These are phyloP conservation scores for Naganishia friedmannii DNA, from an alignment of 768 basidiomycete genomes.

Conservation along the genomic window DNA sequence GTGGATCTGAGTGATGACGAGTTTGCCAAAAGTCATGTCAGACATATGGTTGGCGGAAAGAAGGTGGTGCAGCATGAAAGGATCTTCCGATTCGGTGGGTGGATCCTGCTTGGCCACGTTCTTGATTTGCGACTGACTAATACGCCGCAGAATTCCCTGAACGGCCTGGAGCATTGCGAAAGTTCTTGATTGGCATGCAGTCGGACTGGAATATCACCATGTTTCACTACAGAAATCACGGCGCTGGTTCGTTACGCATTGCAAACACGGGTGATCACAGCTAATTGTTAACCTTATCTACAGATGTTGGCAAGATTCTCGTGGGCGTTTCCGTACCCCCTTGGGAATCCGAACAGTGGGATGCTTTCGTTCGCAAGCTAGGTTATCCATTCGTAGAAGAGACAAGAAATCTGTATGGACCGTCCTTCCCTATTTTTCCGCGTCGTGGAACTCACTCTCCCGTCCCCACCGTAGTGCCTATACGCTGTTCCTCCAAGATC, in stretches of 20 bases:
- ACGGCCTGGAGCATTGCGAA: constrained; percentile 81
- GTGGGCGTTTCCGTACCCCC: constrained; percentile 89
- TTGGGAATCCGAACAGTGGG: constrained; percentile 65
- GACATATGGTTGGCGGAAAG: constrained; percentile 91
- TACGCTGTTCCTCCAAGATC: not conserved
- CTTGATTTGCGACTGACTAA: not conserved
- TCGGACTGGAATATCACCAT: constrained; percentile 89
- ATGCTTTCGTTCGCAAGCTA: constrained; percentile 69
- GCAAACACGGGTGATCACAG: constrained; percentile 1
- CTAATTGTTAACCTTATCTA: not conserved
- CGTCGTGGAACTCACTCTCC: not conserved
- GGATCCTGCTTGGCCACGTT: not conserved
- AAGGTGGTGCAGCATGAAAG: constrained; percentile 75
- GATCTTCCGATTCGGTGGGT: constrained; percentile 85
- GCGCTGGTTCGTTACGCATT: constrained; percentile 67
- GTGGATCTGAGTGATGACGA: constrained; percentile 91
- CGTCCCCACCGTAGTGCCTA: not conserved
- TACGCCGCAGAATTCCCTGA: constrained; percentile 81
- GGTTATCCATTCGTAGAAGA: constrained; percentile 90
- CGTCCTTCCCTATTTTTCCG: not conserved
- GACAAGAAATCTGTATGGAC: constrained; percentile 65
- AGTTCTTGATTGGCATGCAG: constrained; percentile 79
- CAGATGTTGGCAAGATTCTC: constrained; percentile 87
- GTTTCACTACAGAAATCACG: constrained; percentile 98
- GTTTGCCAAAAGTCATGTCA: constrained; percentile 86